Base-by-base conservation (phyloP, 495 filamentous ascomycete genomes). In the Hyaloscypha variabilis region DNA sequence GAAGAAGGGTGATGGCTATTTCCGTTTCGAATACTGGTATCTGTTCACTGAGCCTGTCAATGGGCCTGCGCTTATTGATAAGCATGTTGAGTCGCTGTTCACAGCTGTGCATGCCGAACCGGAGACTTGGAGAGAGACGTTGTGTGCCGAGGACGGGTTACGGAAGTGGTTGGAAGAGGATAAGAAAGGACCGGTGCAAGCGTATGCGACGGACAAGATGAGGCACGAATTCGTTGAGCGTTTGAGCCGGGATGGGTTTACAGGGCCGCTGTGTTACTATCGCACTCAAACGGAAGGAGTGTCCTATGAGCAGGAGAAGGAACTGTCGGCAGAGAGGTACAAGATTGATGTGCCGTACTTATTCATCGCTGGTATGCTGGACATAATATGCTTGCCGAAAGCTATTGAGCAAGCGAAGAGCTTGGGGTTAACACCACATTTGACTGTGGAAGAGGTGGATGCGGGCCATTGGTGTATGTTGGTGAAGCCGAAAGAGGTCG, bases 41-140 rank as follows among this genome's bases (percentile, higher is more conserved):
- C 10, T 34, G 30, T 34, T 34, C 30, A 34, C 30, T 34, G 30
- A 34, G 4, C 30, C 30, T 34, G 10, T 4, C 30, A 5, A 34
- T 10, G 30, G 30, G 30, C 50, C 50, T 6, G 50, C 14, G 50
- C 50, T 52, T 52, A 8, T 14, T 52, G 50, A 52, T 25, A 21
- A 52, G 17, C 50, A 52, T 14, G 24, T 52, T 14, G 50, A 52
- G 50, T 52, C 50, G 24, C 14, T 52, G n/a, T 52, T 52, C 50
- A 52, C 50, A 14, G 50, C 50, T 52, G 5, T 52, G 24, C 50
- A 52, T 25, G 50, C 50, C 50, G 50, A 52, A 14, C 50, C 50
- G 17, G 14, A 21, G 50, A 3, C 50, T 52, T 52, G 50, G 50
- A 52, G n/a, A 14, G 5, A 52, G 50, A 52, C 50, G n/a, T 14